Evolutionary conservation across 2,329 filamentous ascomycete species (phyloP).

Genomic region (Myriosclerotinia curreyana): DNA sequence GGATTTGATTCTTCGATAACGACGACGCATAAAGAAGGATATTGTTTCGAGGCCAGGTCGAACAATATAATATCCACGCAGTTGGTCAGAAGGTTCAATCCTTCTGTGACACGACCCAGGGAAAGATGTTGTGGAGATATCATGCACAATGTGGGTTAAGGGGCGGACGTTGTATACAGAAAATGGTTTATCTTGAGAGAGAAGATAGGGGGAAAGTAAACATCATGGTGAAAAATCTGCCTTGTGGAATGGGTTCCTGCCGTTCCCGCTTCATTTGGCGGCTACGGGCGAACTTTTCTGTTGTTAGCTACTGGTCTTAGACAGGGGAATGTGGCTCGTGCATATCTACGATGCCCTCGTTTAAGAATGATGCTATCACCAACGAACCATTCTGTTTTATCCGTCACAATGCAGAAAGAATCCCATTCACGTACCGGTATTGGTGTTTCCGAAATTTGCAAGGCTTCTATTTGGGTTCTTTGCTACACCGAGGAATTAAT

Average conservation of each 20-base stretch:
- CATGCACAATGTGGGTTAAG: conserved; percentile 9
- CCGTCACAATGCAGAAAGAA: conserved; percentile 1
- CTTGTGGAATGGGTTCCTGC: conserved; percentile 4
- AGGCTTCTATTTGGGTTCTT: neutral
- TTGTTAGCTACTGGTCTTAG: conserved; percentile 9
- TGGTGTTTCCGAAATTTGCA: neutral
- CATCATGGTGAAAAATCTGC: neutral
- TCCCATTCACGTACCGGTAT: neutral
- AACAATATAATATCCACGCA: neutral
- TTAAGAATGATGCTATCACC: neutral
- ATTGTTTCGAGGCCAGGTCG: neutral
- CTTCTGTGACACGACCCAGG: conserved; percentile 21
- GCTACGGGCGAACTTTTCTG: conserved; percentile 5
- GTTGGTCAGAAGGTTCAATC: conserved; percentile 19
- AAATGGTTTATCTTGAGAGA: neutral
- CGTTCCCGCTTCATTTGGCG: neutral
- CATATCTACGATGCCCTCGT: conserved; percentile 5
- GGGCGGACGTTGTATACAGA: conserved; percentile 4
- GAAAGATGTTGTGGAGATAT: conserved; percentile 9
- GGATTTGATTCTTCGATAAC: conserved; percentile 10
- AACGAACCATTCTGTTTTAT: neutral
- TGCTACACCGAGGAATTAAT: conserved; percentile 1
- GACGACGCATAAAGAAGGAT: neutral
- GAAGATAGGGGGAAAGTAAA: neutral
- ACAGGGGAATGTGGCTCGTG: conserved; percentile 13